A percentile compares a stretch with the other conserved stretches of the same genome.
These are phyloP conservation scores for Nothophoma quercina DNA, from an alignment of 2,329 filamentous ascomycete species.

Conservation along the genomic window DNA sequence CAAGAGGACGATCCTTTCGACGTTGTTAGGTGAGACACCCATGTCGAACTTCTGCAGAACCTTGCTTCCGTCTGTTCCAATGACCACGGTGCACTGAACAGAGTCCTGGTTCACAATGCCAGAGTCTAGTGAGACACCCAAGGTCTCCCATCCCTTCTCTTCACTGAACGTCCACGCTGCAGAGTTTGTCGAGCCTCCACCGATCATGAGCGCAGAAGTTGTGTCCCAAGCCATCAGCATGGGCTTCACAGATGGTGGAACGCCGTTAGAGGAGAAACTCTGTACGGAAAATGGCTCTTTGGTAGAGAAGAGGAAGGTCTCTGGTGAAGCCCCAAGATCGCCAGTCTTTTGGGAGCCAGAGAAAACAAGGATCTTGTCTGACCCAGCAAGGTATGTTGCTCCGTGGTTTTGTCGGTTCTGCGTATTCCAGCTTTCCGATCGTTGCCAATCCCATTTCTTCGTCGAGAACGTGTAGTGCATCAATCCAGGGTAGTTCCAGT, in stretches of 20 bases:
- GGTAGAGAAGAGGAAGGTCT: conserved; percentile 78
- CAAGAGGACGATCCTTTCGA: conserved; percentile 73
- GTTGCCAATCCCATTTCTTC: conserved; percentile 66
- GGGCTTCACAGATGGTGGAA: conserved; percentile 71
- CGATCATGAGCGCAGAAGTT: conserved; percentile 75
- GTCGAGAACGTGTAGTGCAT: conserved; percentile 70
- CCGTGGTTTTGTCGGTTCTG: conserved; percentile 78
- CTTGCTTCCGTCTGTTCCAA: conserved; percentile 78
- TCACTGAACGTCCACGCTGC: conserved; percentile 77
- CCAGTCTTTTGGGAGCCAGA: conserved; percentile 73
- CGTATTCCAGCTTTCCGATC: conserved; percentile 59
- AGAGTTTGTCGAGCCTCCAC: conserved; percentile 71
- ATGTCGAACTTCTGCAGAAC: conserved; percentile 82
- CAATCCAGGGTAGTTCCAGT: conserved; percentile 72
- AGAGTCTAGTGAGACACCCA: conserved; percentile 68
- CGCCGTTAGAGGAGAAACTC: conserved; percentile 56
- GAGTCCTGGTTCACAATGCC: conserved; percentile 67
- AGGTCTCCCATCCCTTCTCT: conserved; percentile 69
- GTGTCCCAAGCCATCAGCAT: conserved; percentile 78
- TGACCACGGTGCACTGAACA: conserved; percentile 71
- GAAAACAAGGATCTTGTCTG: conserved; percentile 79
- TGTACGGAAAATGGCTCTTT: conserved; percentile 69
- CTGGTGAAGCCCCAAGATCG: conserved; percentile 64
- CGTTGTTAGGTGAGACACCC: conserved; percentile 74
- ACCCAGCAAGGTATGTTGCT: conserved; percentile 74